phyloP scores from a whole-genome alignment of 2,329 filamentous ascomycete species.

The Coleophoma crateriformis region DNA sequence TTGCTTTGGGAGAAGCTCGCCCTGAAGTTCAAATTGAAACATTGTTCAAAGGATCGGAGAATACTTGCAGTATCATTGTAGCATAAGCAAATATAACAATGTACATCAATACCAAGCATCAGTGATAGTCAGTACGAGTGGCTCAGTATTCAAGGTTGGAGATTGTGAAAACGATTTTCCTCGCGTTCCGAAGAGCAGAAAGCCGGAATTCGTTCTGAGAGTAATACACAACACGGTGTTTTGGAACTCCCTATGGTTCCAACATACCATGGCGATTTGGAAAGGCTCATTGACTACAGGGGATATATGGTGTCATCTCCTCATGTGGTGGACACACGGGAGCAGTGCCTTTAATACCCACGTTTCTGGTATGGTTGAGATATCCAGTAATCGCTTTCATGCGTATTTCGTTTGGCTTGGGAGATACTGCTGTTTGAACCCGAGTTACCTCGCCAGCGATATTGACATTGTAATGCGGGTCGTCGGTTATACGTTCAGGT shows the following conservation, averaged over 20 bases:
- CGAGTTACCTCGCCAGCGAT: conserved; percentile 56
- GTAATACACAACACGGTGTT: conserved; percentile 52
- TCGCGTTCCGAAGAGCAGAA: conserved; percentile 61
- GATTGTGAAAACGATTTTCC: conserved; percentile 67
- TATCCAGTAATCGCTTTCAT: conserved; percentile 57
- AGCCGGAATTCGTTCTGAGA: conserved; percentile 76
- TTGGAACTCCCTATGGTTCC: conserved; percentile 62
- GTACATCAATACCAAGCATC: conserved; percentile 63
- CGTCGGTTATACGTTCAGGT: conserved; percentile 49
- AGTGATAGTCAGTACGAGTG: conserved; percentile 56
- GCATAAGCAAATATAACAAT: conserved; percentile 68
- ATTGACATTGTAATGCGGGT: conserved; percentile 59
- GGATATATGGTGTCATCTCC: conserved; percentile 62
- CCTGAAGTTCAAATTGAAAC: conserved; percentile 31
- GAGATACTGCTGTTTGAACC: conserved; percentile 51
- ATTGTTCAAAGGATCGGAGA: background rate
- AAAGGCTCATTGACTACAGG: conserved; percentile 46
- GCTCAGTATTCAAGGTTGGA: conserved; percentile 69
- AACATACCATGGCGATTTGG: conserved; percentile 67
- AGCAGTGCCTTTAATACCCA: conserved; percentile 42
- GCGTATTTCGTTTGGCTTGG: conserved; percentile 42
- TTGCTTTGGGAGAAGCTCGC: conserved; percentile 70
- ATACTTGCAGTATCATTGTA: conserved; percentile 65
- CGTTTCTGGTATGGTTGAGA: conserved; percentile 57
- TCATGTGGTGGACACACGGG: conserved; percentile 46